These are phyloP conservation scores for Didymella arachidicola DNA, from an alignment of 2,329 filamentous ascomycete genomes.

Conservation along the genomic window DNA sequence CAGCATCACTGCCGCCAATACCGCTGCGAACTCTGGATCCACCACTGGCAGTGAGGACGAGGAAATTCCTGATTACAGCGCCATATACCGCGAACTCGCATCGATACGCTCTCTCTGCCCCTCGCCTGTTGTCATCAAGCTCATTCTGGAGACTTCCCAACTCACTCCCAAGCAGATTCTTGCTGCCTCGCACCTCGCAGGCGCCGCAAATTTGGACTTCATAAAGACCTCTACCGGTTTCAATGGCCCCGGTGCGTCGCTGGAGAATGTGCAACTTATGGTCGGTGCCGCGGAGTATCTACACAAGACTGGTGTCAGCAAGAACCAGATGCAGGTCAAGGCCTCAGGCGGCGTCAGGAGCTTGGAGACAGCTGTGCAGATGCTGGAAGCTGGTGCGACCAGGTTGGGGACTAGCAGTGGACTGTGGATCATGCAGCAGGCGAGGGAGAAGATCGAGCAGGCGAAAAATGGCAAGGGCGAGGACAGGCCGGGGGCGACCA, in stretches of 20 bases:
- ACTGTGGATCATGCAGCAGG: conserved; percentile 63
- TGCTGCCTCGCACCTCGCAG: conserved; percentile 61
- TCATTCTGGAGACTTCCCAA: conserved; percentile 67
- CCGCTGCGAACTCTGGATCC: conserved; percentile 32
- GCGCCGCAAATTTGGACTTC: conserved; percentile 63
- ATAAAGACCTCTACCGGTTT: conserved; percentile 70
- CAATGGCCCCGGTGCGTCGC: conserved; percentile 61
- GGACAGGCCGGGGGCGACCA: conserved; percentile 38
- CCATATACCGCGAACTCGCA: conserved; percentile 62
- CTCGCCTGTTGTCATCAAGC: conserved; percentile 57
- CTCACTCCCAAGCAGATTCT: conserved; percentile 60
- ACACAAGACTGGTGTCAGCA: conserved; percentile 41
- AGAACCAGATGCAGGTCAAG: conserved; percentile 60
- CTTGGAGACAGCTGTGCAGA: conserved; percentile 59
- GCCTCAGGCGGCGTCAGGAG: conserved; percentile 65
- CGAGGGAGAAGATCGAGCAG: conserved; percentile 35
- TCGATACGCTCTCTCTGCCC: conserved; percentile 60
- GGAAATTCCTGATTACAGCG: conserved; percentile 53
- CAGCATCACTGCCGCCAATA: conserved; percentile 47
- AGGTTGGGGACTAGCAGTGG: conserved; percentile 65
- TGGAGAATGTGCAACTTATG: conserved; percentile 64
- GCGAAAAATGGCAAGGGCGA: conserved; percentile 32
- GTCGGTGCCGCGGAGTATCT: conserved; percentile 57
- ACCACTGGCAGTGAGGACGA: conserved; percentile 27
- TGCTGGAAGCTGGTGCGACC: conserved; percentile 65